Evolutionary conservation across 371 early-diverging fungal species (phyloP).

Genomic region (Mortierella sp.): DNA sequence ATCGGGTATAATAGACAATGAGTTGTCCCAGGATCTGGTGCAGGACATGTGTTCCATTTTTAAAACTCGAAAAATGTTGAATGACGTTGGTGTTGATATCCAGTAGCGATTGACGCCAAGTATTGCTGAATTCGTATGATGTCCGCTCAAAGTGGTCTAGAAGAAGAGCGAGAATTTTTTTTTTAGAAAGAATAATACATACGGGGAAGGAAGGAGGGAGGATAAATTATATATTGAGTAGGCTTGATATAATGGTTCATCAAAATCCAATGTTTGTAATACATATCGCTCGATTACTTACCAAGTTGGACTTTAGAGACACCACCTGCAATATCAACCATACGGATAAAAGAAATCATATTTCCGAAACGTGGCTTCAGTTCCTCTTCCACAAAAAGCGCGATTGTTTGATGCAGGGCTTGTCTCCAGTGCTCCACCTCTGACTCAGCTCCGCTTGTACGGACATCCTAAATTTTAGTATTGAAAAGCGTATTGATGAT

Average conservation of each 20-base stretch:
- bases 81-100: slow-evolving; percentile 85
- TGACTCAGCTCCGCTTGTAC: slow-evolving; percentile 71
- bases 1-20: slow-evolving; percentile 90
- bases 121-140: slow-evolving; percentile 78
- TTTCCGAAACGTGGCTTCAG: slow-evolving; percentile 83
- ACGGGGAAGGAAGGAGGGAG: too few relatives aligned
- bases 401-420: slow-evolving; percentile 74
- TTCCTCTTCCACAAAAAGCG: slow-evolving; percentile 89
- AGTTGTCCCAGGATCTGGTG: slow-evolving; percentile 89
- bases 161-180: too few relatives aligned
- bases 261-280: too few relatives aligned
- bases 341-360: slow-evolving; percentile 80
- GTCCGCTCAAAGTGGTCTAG: slow-evolving; percentile 70
- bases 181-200: too few relatives aligned
- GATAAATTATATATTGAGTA: too few relatives aligned
- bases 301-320: slow-evolving; percentile 49
- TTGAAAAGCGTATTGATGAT: neutral
- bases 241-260: too few relatives aligned
- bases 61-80: slow-evolving; percentile 92
- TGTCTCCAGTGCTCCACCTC: slow-evolving; percentile 83
- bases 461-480: slow-evolving; percentile 67
- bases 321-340: slow-evolving; percentile 69
- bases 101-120: slow-evolving; percentile 83
- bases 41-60: slow-evolving; percentile 88
- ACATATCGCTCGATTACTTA: too few relatives aligned